Evolutionary conservation across 176 grass and related monocot genomes (phyloP).

Genomic region (Cenchrus fungigraminus): DNA sequence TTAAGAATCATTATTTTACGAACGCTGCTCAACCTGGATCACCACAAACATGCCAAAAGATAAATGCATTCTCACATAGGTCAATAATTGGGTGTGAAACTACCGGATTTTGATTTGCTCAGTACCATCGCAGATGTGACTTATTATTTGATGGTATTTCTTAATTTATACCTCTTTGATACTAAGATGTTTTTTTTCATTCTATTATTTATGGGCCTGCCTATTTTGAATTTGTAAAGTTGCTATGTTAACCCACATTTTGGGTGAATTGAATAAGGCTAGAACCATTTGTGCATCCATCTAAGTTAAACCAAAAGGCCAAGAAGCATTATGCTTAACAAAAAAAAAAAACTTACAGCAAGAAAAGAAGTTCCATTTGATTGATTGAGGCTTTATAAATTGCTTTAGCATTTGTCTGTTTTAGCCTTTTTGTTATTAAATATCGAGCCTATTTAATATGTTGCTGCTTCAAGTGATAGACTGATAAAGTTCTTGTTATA

Average conservation of each 20-base stretch:
- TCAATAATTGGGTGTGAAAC: conserved; percentile 2
- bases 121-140: neutral
- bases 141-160: neutral
- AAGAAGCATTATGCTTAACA: neutral
- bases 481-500: conserved; percentile 38
- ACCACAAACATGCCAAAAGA: neutral
- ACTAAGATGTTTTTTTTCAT: neutral
- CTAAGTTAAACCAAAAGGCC: neutral
- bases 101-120: neutral
- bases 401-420: neutral
- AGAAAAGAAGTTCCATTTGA: neutral
- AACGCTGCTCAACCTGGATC: neutral
- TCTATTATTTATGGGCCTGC: neutral
- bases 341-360: neutral
- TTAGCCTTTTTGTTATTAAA: neutral
- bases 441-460: conserved; percentile 20
- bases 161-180: neutral
- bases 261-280: neutral
- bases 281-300: neutral
- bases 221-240: neutral
- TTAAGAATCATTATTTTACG: neutral
- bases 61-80: neutral
- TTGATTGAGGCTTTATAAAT: neutral
- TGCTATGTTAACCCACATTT: neutral
- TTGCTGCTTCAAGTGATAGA: conserved; percentile 6